Evolutionary conservation across 805 yeast species (phyloP).

Genomic region (Jamesozyma spencerorum): DNA sequence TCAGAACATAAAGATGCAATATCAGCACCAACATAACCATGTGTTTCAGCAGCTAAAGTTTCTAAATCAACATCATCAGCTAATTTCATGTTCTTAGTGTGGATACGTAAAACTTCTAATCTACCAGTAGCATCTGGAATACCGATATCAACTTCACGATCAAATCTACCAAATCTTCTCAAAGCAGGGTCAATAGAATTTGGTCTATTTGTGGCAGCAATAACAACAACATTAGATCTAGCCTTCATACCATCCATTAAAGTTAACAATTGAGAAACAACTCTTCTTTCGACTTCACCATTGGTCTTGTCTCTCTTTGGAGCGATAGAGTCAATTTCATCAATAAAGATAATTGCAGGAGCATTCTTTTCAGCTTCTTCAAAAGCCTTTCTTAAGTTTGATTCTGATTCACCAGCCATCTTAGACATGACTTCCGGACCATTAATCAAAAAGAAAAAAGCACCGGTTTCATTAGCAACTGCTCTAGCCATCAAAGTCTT

Average conservation of each 20-base stretch:
- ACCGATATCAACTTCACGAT: slow-evolving; percentile 83
- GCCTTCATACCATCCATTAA: slow-evolving; percentile 99
- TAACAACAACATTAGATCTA: slow-evolving; percentile 94
- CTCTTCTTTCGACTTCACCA: slow-evolving; percentile 99
- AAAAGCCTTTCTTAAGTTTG: slow-evolving; percentile 92
- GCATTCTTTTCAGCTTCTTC: slow-evolving; percentile 99
- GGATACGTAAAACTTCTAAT: slow-evolving; percentile 91
- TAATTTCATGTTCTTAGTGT: slow-evolving; percentile 97
- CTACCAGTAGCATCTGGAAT: slow-evolving; percentile 99
- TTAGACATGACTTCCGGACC: slow-evolving; percentile 99
- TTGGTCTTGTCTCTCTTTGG: slow-evolving; percentile 99
- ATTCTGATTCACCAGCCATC: slow-evolving; percentile 99
- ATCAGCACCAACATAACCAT: slow-evolving; percentile 99
- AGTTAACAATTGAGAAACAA: slow-evolving; percentile 93
- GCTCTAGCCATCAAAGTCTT: slow-evolving; percentile 98
- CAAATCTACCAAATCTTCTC: slow-evolving; percentile 83
- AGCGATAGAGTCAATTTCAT: slow-evolving; percentile 97
- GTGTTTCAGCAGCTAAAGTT: slow-evolving; percentile 93
- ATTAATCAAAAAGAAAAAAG: slow-evolving; percentile 93
- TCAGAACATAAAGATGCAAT: slow-evolving; percentile 98
- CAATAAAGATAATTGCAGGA: slow-evolving; percentile 94
- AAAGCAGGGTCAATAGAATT: slow-evolving; percentile 71
- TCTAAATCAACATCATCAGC: slow-evolving; percentile 93
- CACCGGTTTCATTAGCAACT: slow-evolving; percentile 99
- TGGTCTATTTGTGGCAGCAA: slow-evolving; percentile 89